A percentile compares a stretch with the other conserved stretches of the same genome.
phyloP scores from a whole-genome alignment of 2,329 filamentous ascomycete species.

The Paecilomyces variotii region DNA sequence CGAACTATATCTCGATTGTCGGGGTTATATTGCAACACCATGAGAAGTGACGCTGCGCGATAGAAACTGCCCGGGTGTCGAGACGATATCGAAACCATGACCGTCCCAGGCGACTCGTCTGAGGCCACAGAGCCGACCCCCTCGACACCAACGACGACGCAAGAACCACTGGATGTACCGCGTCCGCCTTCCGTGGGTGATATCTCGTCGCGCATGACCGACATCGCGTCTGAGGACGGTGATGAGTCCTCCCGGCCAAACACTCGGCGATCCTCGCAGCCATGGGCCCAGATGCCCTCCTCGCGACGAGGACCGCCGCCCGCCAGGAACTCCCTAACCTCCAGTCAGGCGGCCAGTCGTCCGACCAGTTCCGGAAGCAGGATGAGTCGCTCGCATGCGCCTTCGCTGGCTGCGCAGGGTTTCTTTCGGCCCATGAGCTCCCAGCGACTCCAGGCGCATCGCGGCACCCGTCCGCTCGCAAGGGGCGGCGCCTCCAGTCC shows the following conservation, averaged over 20 bases:
- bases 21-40: not conserved
- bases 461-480: slow-evolving; percentile 50
- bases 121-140: slow-evolving; percentile 33
- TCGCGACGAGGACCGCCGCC: slow-evolving; percentile 48
- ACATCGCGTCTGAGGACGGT: slow-evolving; percentile 47
- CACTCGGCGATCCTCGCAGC: slow-evolving; percentile 42
- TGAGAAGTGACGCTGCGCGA: not conserved
- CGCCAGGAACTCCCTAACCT: slow-evolving; percentile 30
- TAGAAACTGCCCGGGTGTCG: not conserved
- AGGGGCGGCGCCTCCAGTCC: slow-evolving; percentile 22
- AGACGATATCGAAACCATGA: slow-evolving; percentile 11
- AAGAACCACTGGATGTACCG: slow-evolving; percentile 45
- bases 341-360: slow-evolving; percentile 42
- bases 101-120: slow-evolving; percentile 16
- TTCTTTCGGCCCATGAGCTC: slow-evolving; percentile 98
- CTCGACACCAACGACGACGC: slow-evolving; percentile 25
- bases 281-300: slow-evolving; percentile 49
- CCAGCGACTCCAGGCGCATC: slow-evolving; percentile 83
- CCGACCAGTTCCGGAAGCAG: slow-evolving; percentile 48
- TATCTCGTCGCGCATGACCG: slow-evolving; percentile 67
- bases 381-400: slow-evolving; percentile 77
- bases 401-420: slow-evolving; percentile 76
- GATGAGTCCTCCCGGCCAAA: slow-evolving; percentile 30
- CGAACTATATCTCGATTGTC: not conserved
- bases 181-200: slow-evolving; percentile 32